These are phyloP conservation scores for Nakazawaea molendinolei DNA, from an alignment of 805 yeast species.

Conservation along the genomic window DNA sequence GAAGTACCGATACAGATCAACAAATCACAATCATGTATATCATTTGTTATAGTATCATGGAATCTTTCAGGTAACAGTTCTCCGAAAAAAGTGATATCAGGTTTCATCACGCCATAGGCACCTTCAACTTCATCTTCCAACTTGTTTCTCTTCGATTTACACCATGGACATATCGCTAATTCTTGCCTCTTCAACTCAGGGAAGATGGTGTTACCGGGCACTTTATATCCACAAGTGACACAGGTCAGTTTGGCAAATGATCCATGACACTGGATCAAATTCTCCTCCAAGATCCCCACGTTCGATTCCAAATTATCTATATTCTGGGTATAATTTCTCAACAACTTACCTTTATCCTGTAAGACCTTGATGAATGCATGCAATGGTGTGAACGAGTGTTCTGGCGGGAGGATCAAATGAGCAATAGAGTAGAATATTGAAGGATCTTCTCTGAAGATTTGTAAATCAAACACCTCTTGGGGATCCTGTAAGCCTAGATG, in stretches of 20 bases:
- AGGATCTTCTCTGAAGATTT: conserved; percentile 70
- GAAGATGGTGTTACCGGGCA: conserved; percentile 60
- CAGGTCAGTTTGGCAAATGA: conserved; percentile 88
- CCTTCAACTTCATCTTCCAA: conserved; percentile 22
- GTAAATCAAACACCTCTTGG: conserved; percentile 79
- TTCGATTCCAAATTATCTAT: conserved; percentile 82
- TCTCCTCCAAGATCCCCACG: conserved; percentile 64
- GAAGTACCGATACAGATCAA: conserved; percentile 87
- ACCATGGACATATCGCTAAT: conserved; percentile 68
- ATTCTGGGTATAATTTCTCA: conserved; percentile 86
- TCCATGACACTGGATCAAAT: conserved; percentile 85
- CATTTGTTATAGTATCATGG: conserved; percentile 53
- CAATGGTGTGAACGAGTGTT: conserved; percentile 58
- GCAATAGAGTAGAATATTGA: conserved; percentile 81
- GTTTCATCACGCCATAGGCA: conserved; percentile 79
- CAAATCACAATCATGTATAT: conserved; percentile 65
- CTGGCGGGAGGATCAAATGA: conserved; percentile 75
- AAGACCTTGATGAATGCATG: conserved; percentile 73
- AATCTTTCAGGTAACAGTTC: conserved; percentile 71
- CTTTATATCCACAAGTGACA: conserved; percentile 60
- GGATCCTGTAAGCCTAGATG: conserved; percentile 76
- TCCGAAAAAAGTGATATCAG: conserved; percentile 89
- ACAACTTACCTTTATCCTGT: conserved; percentile 68
- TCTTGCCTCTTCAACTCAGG: conserved; percentile 50
- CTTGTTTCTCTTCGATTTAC: conserved; percentile 38